Conservation (phyloP, 352 stramenopile genomes). For the Bremia lactucae region DNA sequence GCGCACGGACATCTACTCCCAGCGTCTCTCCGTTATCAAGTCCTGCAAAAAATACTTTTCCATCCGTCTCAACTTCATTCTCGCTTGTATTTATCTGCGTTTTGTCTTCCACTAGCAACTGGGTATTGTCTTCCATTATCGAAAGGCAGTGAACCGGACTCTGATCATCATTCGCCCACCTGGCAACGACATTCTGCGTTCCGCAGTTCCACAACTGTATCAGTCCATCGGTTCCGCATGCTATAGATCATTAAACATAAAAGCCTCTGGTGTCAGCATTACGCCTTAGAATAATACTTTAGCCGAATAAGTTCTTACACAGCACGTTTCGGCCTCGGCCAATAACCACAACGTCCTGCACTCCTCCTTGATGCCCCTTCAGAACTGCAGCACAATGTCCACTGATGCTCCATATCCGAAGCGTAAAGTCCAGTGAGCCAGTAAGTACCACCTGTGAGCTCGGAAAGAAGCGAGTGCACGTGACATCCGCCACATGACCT, state of each 20-base stretch:
- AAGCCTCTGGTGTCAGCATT: background rate
- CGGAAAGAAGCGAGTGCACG: constrained; percentile 46
- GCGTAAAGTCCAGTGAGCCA: constrained; percentile 56
- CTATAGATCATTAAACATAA: constrained; percentile 18
- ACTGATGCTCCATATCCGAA: constrained; percentile 55
- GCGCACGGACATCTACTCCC: constrained; percentile 47
- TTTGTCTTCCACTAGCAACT: constrained; percentile 5
- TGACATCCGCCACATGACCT: constrained; percentile 58
- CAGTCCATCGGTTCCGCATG: constrained; percentile 42
- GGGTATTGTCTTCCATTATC: constrained; percentile 26
- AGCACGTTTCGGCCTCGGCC: constrained; percentile 55
- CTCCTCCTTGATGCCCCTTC: constrained; percentile 41
- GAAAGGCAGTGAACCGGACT: constrained; percentile 44
- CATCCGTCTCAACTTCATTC: constrained; percentile 46
- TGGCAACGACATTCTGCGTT: constrained; percentile 39
- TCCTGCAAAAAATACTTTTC: constrained; percentile 51
- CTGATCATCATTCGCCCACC: constrained; percentile 48
- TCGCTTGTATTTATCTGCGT: constrained; percentile 7
- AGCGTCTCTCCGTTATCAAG: constrained; percentile 49
- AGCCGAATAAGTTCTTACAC: constrained; percentile 28
- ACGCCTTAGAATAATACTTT: background rate
- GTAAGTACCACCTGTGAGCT: constrained; percentile 63
- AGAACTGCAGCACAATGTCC: constrained; percentile 47
- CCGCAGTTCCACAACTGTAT: constrained; percentile 62
- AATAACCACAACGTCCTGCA: constrained; percentile 52